These are phyloP conservation scores for Boechera divaricarpa DNA, from an alignment of 345 rosid species.

Conservation along the genomic window DNA sequence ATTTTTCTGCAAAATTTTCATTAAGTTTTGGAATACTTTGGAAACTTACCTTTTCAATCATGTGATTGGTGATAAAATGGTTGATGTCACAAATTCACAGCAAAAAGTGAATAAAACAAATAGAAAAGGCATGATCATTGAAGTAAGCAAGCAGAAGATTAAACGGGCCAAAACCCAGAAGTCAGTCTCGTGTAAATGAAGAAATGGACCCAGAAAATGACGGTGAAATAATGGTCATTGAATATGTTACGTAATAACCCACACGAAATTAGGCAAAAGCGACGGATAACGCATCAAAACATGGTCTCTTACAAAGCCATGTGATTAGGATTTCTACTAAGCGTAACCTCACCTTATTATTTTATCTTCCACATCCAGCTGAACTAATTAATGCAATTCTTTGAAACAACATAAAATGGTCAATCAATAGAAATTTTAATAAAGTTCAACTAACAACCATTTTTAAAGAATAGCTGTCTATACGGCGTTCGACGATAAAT, in stretches of 20 bases:
- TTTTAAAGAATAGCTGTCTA: neutral
- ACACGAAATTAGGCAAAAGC: conserved; percentile 35
- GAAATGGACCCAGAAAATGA: conserved; percentile 40
- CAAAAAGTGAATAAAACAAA: neutral
- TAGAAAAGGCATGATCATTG: neutral
- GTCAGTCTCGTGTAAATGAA: conserved; percentile 13
- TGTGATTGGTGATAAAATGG: neutral
- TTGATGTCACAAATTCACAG: neutral
- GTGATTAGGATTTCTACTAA: conserved; percentile 24
- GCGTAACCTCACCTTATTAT: conserved; percentile 31
- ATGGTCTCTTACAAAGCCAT: conserved; percentile 13
- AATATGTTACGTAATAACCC: conserved; percentile 13
- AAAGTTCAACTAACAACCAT: neutral
- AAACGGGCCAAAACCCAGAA: conserved; percentile 32
- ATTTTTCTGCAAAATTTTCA: no score
- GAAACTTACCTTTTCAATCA: neutral
- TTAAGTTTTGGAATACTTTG: neutral
- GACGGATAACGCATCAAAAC: conserved; percentile 22
- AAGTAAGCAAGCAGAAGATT: neutral
- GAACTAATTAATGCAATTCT: neutral
- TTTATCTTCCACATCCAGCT: conserved; percentile 2
- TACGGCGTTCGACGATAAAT: neutral
- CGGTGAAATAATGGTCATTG: neutral
- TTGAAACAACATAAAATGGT: neutral
- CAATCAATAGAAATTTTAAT: no score